phyloP scores from a whole-genome alignment of 2,329 filamentous ascomycete species.

The Trichoderma pleuroti region DNA sequence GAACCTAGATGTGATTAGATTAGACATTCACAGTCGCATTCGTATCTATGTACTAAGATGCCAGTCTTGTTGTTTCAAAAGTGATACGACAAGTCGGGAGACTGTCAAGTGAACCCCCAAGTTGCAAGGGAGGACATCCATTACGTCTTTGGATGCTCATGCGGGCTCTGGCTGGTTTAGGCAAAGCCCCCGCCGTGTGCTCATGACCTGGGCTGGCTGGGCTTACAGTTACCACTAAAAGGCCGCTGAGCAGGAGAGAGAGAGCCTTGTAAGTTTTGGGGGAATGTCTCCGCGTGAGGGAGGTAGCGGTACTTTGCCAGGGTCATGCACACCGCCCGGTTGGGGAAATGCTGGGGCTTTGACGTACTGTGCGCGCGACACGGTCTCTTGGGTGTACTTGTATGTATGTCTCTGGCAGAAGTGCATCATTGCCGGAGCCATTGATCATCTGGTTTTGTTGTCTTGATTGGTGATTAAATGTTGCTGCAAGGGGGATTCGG shows the following conservation, averaged over 20 bases:
- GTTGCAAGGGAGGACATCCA: conserved; percentile 2
- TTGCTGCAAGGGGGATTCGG: background rate
- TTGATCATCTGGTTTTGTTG: background rate
- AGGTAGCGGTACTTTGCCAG: conserved; percentile 15
- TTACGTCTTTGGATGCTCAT: conserved; percentile 10
- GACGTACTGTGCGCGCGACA: background rate
- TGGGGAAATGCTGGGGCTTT: background rate
- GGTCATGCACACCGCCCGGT: conserved; percentile 16
- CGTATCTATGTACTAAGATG: background rate
- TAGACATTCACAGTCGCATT: background rate
- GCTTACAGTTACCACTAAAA: background rate
- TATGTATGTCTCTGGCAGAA: background rate
- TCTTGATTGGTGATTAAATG: background rate
- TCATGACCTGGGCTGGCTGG: conserved; percentile 18
- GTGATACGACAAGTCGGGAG: background rate
- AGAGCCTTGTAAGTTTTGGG: background rate
- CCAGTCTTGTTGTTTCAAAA: background rate
- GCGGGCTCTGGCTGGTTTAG: conserved; percentile 14
- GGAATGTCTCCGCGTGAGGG: background rate
- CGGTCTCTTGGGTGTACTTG: background rate
- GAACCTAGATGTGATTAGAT: background rate
- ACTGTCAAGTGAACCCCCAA: background rate
- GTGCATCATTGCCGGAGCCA: background rate
- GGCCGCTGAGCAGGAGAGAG: background rate
- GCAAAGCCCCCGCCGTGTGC: conserved; percentile 15